These are phyloP conservation scores for Verticillium longisporum DNA, from an alignment of 2,329 filamentous ascomycete species.

Conservation along the genomic window DNA sequence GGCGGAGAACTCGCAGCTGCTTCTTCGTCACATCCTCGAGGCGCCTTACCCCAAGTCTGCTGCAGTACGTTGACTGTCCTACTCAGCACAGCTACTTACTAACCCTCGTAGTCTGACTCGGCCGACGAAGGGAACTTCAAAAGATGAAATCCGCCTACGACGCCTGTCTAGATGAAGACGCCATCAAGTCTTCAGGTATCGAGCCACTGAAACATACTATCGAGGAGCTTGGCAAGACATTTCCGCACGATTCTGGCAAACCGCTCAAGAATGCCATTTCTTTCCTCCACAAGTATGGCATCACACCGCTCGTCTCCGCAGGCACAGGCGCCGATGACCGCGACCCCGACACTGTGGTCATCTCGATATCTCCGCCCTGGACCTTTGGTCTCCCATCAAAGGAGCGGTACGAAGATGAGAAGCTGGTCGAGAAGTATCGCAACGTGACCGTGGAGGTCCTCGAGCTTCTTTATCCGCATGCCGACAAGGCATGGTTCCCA, in stretches of 20 bases:
- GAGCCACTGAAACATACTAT: constrained; percentile 51
- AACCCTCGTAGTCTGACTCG: constrained; percentile 24
- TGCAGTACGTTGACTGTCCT: constrained; percentile 29
- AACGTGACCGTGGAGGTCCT: constrained; percentile 16
- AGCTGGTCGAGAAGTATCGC: constrained; percentile 45
- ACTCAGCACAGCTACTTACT: constrained; percentile 32
- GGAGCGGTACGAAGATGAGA: constrained; percentile 51
- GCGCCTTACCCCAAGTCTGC: constrained; percentile 39
- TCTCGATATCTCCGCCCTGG: constrained; percentile 34
- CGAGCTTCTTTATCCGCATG: constrained; percentile 22
- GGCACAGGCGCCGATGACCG: constrained; percentile 34
- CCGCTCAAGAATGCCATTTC: constrained; percentile 33
- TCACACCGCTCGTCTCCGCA: constrained; percentile 29
- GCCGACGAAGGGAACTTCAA: constrained; percentile 57
- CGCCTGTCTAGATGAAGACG: constrained; percentile 57
- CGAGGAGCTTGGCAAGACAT: constrained; percentile 21
- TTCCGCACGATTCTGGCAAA: constrained; percentile 20
- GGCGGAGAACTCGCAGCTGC: constrained; percentile 50
- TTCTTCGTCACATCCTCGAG: constrained; percentile 58
- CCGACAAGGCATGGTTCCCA: constrained; percentile 29
- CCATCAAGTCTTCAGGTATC: constrained; percentile 46
- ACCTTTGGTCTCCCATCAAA: constrained; percentile 55
- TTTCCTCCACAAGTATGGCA: constrained; percentile 36
- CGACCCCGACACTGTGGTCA: constrained; percentile 27
- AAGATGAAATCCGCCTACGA: constrained; percentile 59